Evolutionary conservation across 805 yeast genomes (phyloP).

Genomic region (Metschnikowia noctiluminum): DNA sequence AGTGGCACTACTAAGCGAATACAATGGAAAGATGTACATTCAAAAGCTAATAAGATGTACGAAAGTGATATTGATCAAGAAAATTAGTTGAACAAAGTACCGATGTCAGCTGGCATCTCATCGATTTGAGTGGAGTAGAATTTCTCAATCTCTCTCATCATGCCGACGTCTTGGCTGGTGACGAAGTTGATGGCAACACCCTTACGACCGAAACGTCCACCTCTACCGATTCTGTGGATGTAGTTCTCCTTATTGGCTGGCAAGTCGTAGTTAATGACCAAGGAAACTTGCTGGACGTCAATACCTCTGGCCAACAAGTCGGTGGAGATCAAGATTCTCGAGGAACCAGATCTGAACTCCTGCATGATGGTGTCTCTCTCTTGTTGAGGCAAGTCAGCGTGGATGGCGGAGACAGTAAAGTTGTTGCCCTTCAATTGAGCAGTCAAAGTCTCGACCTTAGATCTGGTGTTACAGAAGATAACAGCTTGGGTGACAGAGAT

Average conservation of each 20-base stretch:
- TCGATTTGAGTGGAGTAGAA: conserved; percentile 86
- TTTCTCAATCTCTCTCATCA: conserved; percentile 81
- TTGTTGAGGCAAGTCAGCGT: conserved; percentile 93
- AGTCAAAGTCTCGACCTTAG: conserved; percentile 89
- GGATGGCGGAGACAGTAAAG: conserved; percentile 94
- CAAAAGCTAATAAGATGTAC: conserved; percentile 1
- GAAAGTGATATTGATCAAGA: neutral
- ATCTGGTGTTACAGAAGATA: conserved; percentile 94
- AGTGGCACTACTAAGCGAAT: neutral
- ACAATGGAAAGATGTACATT: conserved; percentile 7
- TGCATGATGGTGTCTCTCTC: conserved; percentile 94
- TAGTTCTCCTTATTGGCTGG: conserved; percentile 93
- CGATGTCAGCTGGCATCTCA: conserved; percentile 84
- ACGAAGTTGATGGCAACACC: conserved; percentile 96
- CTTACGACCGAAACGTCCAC: conserved; percentile 97
- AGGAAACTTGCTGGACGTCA: conserved; percentile 95
- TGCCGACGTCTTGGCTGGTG: conserved; percentile 71
- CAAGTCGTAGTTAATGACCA: conserved; percentile 92
- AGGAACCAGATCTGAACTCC: conserved; percentile 90
- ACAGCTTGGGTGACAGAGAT: conserved; percentile 96
- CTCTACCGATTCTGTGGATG: conserved; percentile 96
- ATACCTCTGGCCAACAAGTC: conserved; percentile 98
- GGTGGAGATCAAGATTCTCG: conserved; percentile 91
- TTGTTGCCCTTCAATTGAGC: conserved; percentile 72
- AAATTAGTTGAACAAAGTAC: conserved; percentile 43